Conservation (phyloP, 495 filamentous ascomycete species). For the Penicillium mononematosum region DNA sequence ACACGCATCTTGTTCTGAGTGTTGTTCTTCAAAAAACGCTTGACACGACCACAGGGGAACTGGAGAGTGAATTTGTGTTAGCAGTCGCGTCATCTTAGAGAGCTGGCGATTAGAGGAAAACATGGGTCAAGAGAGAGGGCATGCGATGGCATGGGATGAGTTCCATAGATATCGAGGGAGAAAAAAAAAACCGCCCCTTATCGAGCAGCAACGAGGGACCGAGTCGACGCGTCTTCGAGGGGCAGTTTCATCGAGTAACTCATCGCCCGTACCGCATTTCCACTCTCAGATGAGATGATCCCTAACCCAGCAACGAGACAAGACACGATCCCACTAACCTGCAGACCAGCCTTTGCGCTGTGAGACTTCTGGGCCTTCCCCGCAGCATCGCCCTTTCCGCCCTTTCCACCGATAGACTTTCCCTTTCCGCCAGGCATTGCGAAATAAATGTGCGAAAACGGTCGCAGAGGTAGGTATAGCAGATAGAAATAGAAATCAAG, state of each 20-base stretch:
- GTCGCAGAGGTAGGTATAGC: slow-evolving; percentile 29
- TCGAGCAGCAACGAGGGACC: slow-evolving; percentile 16
- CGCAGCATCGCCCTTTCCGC: slow-evolving; percentile 67
- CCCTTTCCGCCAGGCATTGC: slow-evolving; percentile 86
- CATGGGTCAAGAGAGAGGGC: slow-evolving; percentile 2
- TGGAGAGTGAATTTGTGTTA: slow-evolving; percentile 39
- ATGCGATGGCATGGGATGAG: slow-evolving; percentile 18
- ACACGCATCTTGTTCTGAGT: slow-evolving; percentile 99
- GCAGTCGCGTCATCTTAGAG: slow-evolving; percentile 3
- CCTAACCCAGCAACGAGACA: not conserved
- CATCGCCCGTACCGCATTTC: slow-evolving; percentile 14
- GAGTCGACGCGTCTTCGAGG: slow-evolving; percentile 27
- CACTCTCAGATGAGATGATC: not conserved
- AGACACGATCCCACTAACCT: slow-evolving; percentile 65
- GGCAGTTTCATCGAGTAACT: slow-evolving; percentile 10
- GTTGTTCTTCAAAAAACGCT: slow-evolving; percentile 99
- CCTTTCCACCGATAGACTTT: slow-evolving; percentile 95
- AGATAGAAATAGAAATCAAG: slow-evolving; percentile 25
- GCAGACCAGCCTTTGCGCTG: slow-evolving; percentile 95
- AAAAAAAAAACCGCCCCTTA: not conserved
- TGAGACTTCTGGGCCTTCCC: slow-evolving; percentile 96
- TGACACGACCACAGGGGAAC: slow-evolving; percentile 99
- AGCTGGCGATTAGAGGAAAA: not conserved
- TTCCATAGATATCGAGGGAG: not conserved
- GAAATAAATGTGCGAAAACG: slow-evolving; percentile 26